Evolutionary conservation across 805 yeast species (phyloP), one percentile per base, ranked within the genome.

Genomic region (Myxozyma monticola): DNA sequence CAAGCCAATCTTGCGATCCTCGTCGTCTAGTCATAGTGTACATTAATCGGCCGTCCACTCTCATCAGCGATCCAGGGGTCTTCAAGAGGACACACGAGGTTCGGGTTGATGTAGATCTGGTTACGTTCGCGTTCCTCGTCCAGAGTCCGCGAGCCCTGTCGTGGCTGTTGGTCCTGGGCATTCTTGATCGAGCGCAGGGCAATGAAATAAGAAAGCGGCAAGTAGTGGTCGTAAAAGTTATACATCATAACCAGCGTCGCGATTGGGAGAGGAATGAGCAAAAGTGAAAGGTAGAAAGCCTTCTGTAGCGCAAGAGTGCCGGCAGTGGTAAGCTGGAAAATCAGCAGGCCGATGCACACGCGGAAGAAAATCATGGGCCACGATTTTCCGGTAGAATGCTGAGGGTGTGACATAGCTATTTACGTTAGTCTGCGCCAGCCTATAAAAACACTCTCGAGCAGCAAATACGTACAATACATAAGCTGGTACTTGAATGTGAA

Each of bases 381-480:
- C 1, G 91, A 95, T 64, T 85, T 86, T 0, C 98, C 99, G 0
- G 96, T 93, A 0, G 96, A 89, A 69, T 93, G 98, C 33, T 95
- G 96, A 8, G 95, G 90, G 67, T 93, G 98, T 28, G 88, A 89
- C 72, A 93, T 84, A 0, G 96, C 50, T 48, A 29, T 6, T 9
- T 15, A 2, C 7, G 5, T 34, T n/a, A 14, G 18, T 17, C 38
- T 33, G 28, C 28, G 37, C 9, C 20, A 12, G 24, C 10, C n/a
- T 29, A 10, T 8, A 12, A 42, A 17, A 24, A 22, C 17, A 10
- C n/a, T n/a, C n/a, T n/a, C n/a, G n/a, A n/a, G n/a, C n/a, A n/a
- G n/a, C n/a, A n/a, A n/a, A n/a, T 8, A 43, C 52, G 25, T 48
- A 48, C 52, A 52, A 66, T 88, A 91, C 57, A 93, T 72, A 52